A percentile compares a stretch with the other conserved stretches of the same genome.
Conservation (phyloP, 352 stramenopile genomes). For the Phytophthora rubi region DNA sequence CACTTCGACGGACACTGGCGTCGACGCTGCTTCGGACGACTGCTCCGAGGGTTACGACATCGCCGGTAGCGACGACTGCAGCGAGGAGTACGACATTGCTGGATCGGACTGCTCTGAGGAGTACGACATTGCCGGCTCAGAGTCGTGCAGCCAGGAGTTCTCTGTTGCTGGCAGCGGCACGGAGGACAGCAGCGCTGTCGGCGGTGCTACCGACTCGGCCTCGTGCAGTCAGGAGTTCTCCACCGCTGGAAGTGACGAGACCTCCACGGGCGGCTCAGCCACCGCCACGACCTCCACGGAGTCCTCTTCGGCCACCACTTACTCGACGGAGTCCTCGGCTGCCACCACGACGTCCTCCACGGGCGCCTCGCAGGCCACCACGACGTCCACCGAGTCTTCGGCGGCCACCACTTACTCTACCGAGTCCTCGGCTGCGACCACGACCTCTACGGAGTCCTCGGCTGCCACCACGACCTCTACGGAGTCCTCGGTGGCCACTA, state of each 20-base stretch:
- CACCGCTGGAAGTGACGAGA: conserved; percentile 19
- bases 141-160: conserved; percentile 41
- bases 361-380: not conserved
- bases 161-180: conserved; percentile 32
- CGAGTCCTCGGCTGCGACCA: not conserved
- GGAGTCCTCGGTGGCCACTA: not conserved
- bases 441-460: conserved; percentile 3
- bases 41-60: conserved; percentile 39
- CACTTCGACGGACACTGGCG: conserved; percentile 24
- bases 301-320: not conserved
- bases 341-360: not conserved
- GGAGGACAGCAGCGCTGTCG: not conserved
- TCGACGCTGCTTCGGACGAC: conserved; percentile 24
- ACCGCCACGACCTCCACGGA: too few species aligned
- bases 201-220: not conserved
- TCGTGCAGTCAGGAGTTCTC: conserved; percentile 25
- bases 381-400: conserved; percentile 13
- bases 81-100: conserved; percentile 33
- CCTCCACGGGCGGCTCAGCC: too few species aligned
- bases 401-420: not conserved
- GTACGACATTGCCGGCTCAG: conserved; percentile 35
- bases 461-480: not conserved
- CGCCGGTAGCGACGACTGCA: conserved; percentile 40
- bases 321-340: too few species aligned
- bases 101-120: conserved; percentile 30